Percentiles rank a stretch among this genome's conserved stretches.
These are phyloP conservation scores for Macrolepiota albuminosa DNA, from an alignment of 768 basidiomycete genomes.

Conservation along the genomic window DNA sequence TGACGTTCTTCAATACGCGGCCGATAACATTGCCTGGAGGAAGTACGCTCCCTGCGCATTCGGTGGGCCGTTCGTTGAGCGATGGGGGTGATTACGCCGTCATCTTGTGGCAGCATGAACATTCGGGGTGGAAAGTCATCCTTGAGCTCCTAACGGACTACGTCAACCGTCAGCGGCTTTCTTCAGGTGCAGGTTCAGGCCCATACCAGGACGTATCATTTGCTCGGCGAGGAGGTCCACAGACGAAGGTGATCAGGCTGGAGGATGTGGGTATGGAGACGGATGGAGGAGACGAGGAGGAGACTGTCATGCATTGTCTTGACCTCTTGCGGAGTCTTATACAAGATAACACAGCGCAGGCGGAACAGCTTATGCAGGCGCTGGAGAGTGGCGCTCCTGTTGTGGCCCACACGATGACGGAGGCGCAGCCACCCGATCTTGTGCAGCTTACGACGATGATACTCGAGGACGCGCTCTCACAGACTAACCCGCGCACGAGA, in stretches of 20 bases:
- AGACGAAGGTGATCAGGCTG: conserved; percentile 42
- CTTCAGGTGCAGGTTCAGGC: conserved; percentile 24
- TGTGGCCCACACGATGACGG: conserved; percentile 46
- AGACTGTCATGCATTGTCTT: conserved; percentile 64
- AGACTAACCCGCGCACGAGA: conserved; percentile 35
- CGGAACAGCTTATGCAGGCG: conserved; percentile 60
- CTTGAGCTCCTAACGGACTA: conserved; percentile 80
- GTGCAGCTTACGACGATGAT: conserved; percentile 80
- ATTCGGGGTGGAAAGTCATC: conserved; percentile 84
- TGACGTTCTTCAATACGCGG: conserved; percentile 61
- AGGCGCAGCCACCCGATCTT: conserved; percentile 59
- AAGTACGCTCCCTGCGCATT: conserved; percentile 59
- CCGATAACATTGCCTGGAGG: conserved; percentile 76
- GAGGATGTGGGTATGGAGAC: conserved; percentile 74
- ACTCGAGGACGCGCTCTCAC: conserved; percentile 71
- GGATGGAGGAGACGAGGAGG: conserved; percentile 55
- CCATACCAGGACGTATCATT: conserved; percentile 53
- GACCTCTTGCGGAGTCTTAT: conserved; percentile 79
- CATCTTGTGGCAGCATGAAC: conserved; percentile 75
- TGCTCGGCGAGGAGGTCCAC: conserved; percentile 35
- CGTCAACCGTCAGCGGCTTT: conserved; percentile 51
- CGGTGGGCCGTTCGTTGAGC: conserved; percentile 67
- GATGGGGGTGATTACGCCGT: conserved; percentile 68
- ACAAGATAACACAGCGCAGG: conserved; percentile 61
- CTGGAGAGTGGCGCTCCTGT: conserved; percentile 56